A percentile compares a stretch with the other conserved stretches of the same genome.
phyloP scores from a whole-genome alignment of 164 flowering plant species.

The Taxillus chinensis region DNA sequence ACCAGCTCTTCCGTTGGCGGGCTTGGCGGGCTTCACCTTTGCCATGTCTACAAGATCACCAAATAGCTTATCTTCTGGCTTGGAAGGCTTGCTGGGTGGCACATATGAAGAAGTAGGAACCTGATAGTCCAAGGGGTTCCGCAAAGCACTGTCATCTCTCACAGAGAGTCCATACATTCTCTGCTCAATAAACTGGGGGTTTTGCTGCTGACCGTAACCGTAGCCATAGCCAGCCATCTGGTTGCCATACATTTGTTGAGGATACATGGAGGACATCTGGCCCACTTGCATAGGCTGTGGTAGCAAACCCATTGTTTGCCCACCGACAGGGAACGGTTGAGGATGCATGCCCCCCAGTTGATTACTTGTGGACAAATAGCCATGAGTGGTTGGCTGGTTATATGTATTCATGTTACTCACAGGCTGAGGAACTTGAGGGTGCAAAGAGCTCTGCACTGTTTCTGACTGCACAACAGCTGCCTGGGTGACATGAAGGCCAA shows the following conservation, averaged over 20 bases:
- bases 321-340: constrained; percentile 20
- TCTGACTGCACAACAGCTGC: constrained; percentile 27
- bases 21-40: constrained; percentile 50
- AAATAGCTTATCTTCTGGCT: constrained; percentile 86
- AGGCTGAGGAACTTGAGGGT: constrained; percentile 25
- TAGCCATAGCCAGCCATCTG: constrained; percentile 59
- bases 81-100: constrained; percentile 52
- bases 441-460: constrained; percentile 22
- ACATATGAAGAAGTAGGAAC: constrained; percentile 31
- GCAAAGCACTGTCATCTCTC: constrained; percentile 40
- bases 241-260: constrained; percentile 53
- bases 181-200: constrained; percentile 41
- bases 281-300: constrained; percentile 41
- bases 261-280: constrained; percentile 34
- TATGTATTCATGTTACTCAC: constrained; percentile 30
- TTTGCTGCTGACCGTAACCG: constrained; percentile 31
- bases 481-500: constrained; percentile 22
- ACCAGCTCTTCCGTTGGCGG: constrained; percentile 45
- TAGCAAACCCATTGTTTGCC: constrained; percentile 44
- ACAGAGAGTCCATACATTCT: constrained; percentile 62
- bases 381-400: constrained; percentile 29
- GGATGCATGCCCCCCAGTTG: constrained; percentile 35
- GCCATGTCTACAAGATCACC: constrained; percentile 91
- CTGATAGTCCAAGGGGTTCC: constrained; percentile 25
- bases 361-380: constrained; percentile 18